Evolutionary conservation across 1,284 basidiomycete genomes (phyloP).

Genomic region (Ganoderma multipileum): DNA sequence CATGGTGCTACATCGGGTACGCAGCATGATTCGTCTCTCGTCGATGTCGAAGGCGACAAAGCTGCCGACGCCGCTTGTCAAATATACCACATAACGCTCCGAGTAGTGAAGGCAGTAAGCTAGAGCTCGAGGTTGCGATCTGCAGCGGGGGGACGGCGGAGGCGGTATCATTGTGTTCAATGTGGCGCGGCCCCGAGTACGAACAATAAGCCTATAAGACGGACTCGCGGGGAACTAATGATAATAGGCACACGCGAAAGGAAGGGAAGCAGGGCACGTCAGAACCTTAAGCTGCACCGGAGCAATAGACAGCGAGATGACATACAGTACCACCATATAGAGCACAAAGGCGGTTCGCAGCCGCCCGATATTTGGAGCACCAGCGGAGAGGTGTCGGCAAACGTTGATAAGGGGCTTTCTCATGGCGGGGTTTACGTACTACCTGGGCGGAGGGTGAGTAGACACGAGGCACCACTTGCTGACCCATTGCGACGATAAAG

Average conservation of each 20-base stretch:
- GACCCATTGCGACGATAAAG: not conserved
- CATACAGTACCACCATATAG: not conserved
- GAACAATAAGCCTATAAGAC: not conserved
- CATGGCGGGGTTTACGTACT: conserved; percentile 17
- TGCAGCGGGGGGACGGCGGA: not conserved
- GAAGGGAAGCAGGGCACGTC: conserved; percentile 1
- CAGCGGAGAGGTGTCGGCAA: not conserved
- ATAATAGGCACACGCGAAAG: not conserved
- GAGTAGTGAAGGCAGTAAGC: not conserved
- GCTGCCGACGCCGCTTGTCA: not conserved
- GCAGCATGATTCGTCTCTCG: not conserved
- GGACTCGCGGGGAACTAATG: not conserved
- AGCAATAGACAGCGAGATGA: not conserved
- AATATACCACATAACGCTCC: not conserved
- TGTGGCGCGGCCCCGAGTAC: not conserved
- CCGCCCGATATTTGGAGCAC: not conserved
- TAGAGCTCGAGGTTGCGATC: not conserved
- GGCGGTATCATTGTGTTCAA: not conserved
- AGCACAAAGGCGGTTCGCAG: conserved; percentile 2
- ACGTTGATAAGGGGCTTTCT: not conserved
- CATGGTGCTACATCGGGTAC: not conserved
- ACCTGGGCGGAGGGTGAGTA: conserved; percentile 31
- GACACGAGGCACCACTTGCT: conserved; percentile 28
- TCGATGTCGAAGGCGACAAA: not conserved
- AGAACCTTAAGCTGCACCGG: not conserved